Evolutionary conservation across 306 rosid species (phyloP), one percentile per base, ranked within the genome.

Genomic region (Echinosophora koreensis): DNA sequence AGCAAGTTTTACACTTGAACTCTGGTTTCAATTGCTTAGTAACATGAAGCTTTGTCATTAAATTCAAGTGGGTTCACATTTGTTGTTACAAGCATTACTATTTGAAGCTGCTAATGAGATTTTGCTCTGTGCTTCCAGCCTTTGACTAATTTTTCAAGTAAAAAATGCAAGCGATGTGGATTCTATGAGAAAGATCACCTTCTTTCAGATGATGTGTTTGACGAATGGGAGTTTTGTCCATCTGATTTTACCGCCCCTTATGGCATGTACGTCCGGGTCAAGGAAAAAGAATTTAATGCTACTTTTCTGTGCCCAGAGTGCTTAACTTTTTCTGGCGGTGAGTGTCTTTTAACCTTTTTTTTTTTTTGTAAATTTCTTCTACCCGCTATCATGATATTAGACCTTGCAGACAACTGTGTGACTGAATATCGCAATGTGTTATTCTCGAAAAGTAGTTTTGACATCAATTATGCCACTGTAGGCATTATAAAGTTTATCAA

Each of bases 161-260:
- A 63, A 74, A 95, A 92, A 77, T 95, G 99, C 85, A 95, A 91
- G 85, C 86, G 97, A 41, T 95, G 99, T 80, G 99, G 99, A 67
- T 69, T 95, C 76, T 95, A 90, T 59, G 99, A 95, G 88, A 18
- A 85, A 79, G 99, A 95, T 77, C 59, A 27, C 22, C 52, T 92
- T 38, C 76, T 82, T 52, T 41, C 87, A 8, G 97, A 92, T 66
- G 96, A 95, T 54, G 70, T 30, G 68, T 95, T 84, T 80, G 97
- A 92, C 0, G 99, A 95, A 74, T 92, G 97, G 97, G 99, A 95
- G 82, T 77, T 95, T 74, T 95, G 99, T 79, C 92, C 99, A 62
- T 86, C 97, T 52, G 97, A 89, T 69, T 92, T 95, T 73, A n/a
- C 77, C 0, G 34, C 67, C 34, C 76, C 90, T n/a, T 69, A 71